phyloP scores from a whole-genome alignment of 108 stramenopile genomes.

The Ochromonas danica region DNA sequence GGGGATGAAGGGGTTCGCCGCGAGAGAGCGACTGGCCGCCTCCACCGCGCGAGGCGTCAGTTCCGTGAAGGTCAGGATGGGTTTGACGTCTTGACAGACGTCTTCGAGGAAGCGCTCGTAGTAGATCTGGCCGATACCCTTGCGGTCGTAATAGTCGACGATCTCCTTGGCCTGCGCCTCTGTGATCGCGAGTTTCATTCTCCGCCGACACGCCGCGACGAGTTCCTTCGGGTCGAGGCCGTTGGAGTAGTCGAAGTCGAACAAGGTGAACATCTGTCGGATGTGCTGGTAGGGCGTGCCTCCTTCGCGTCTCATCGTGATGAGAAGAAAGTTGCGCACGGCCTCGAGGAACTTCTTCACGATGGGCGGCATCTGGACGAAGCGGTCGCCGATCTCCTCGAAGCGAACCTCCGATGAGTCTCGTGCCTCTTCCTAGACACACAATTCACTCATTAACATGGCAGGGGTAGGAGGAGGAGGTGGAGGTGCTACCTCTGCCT shows the following conservation, averaged over 20 bases:
- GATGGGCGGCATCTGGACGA: background rate
- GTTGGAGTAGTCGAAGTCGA: slow-evolving; percentile 27
- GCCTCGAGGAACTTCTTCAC: slow-evolving; percentile 30
- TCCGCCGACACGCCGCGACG: background rate
- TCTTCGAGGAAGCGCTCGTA: slow-evolving; percentile 5
- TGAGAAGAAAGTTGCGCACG: background rate
- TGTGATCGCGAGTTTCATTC: slow-evolving; percentile 7
- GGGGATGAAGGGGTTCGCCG: slow-evolving; percentile 28
- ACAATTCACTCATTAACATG: too few relatives aligned
- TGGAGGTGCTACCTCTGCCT: background rate
- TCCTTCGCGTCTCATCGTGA: slow-evolving; percentile 1
- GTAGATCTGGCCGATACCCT: background rate
- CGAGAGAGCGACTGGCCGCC: background rate
- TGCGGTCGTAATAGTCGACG: slow-evolving; percentile 27
- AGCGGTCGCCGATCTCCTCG: background rate
- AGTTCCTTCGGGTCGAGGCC: slow-evolving; percentile 24
- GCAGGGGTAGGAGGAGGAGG: too few relatives aligned
- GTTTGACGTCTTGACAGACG: background rate
- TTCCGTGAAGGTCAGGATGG: slow-evolving; percentile 10
- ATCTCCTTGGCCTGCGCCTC: slow-evolving; percentile 4
- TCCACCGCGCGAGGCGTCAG: background rate
- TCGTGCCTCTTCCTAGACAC: too few relatives aligned
- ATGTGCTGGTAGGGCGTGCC: slow-evolving; percentile 22
- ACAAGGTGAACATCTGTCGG: slow-evolving; percentile 9
- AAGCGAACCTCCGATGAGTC: too few relatives aligned